Conservation (phyloP, 1,284 basidiomycete species). For the Pseudozyma thailandica region DNA sequence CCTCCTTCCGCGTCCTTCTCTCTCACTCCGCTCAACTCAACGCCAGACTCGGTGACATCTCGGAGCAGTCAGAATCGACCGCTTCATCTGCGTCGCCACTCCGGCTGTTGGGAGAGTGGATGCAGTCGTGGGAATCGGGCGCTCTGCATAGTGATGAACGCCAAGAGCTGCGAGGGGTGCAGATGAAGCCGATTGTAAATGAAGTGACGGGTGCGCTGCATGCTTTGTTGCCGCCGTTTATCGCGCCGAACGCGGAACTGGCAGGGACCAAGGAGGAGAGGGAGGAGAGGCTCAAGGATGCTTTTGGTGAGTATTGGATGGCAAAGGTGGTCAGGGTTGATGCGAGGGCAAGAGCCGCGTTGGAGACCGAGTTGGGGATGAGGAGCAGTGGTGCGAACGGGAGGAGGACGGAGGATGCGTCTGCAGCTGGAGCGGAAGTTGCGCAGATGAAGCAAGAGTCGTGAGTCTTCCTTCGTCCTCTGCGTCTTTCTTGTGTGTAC, state of each 20-base stretch:
- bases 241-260: constrained; percentile 31
- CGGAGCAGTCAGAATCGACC: constrained; percentile 6
- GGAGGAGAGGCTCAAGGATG: constrained; percentile 9
- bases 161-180: constrained; percentile 16
- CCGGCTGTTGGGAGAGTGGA: constrained; percentile 48
- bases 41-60: constrained; percentile 25
- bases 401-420: not conserved
- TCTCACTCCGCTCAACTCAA: constrained; percentile 30
- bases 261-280: constrained; percentile 23
- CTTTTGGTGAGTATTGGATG: constrained; percentile 49
- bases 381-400: constrained; percentile 1
- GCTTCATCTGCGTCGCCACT: constrained; percentile 32
- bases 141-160: constrained; percentile 17
- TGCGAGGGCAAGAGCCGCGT: constrained; percentile 29
- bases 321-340: constrained; percentile 29
- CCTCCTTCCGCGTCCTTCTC: constrained; percentile 59
- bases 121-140: constrained; percentile 44
- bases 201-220: constrained; percentile 39
- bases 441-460: constrained; percentile 18
- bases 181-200: constrained; percentile 33
- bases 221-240: constrained; percentile 41
- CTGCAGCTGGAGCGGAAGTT: not conserved
- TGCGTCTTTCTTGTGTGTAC: not conserved
- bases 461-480: not conserved
- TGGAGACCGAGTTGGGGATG: constrained; percentile 45